A percentile compares a stretch with the other conserved stretches of the same genome.
Conservation (phyloP, 2,329 filamentous ascomycete species). For the Sphaerostilbella broomeana region DNA sequence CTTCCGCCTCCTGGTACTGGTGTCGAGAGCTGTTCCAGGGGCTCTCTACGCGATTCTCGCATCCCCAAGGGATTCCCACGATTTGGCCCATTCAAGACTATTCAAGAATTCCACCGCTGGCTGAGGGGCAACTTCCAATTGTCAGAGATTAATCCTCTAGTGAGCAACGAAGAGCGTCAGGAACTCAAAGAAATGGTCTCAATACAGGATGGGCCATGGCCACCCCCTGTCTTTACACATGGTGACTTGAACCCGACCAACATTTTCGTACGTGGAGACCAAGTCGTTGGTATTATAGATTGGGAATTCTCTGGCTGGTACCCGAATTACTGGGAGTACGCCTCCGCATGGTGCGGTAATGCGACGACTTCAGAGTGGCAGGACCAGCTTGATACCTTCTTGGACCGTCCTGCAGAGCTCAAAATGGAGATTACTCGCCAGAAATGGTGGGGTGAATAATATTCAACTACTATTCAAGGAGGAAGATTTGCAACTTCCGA, state of each 20-base stretch:
- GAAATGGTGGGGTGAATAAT: constrained; percentile 30
- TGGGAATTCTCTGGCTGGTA: constrained; percentile 31
- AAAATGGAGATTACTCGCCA: constrained; percentile 34
- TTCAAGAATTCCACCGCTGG: constrained; percentile 27
- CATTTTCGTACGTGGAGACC: constrained; percentile 34
- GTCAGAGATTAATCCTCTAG: constrained; percentile 16
- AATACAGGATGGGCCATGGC: constrained; percentile 30
- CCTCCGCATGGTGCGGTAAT: constrained; percentile 19
- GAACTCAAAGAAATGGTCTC: constrained; percentile 28
- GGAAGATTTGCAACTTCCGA: too few species aligned
- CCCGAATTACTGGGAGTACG: constrained; percentile 31
- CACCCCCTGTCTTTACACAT: constrained; percentile 39
- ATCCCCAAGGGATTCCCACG: constrained; percentile 16
- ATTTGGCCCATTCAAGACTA: constrained; percentile 27
- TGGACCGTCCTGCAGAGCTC: constrained; percentile 31
- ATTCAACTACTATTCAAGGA: too few species aligned
- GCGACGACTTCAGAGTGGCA: constrained; percentile 31
- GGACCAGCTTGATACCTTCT: constrained; percentile 26
- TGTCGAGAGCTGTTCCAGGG: constrained; percentile 22
- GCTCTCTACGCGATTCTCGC: constrained; percentile 23
- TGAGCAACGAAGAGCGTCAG: constrained; percentile 20
- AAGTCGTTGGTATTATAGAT: constrained; percentile 38
- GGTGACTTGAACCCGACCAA: constrained; percentile 38
- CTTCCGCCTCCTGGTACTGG: constrained; percentile 16
- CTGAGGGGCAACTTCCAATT: constrained; percentile 24